Conservation (phyloP, 2,329 filamentous ascomycete species). For the Sarocladium oryzae region DNA sequence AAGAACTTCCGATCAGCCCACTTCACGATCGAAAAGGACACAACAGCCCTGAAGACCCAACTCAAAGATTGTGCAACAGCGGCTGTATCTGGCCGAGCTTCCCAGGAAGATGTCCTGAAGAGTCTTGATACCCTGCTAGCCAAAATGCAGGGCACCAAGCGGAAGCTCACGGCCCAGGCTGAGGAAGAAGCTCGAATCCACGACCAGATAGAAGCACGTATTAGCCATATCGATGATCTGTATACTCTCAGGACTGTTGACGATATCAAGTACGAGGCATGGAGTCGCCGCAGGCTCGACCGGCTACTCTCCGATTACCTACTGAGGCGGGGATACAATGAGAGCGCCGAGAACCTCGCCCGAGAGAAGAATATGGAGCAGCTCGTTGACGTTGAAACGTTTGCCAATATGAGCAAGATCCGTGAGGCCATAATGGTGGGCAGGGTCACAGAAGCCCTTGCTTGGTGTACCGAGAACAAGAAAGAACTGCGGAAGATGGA, state of each 20-base stretch:
- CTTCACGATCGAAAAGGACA: slow-evolving; percentile 67
- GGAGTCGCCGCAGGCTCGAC: slow-evolving; percentile 77
- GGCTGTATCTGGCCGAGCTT: slow-evolving; percentile 55
- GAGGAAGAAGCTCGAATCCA: slow-evolving; percentile 76
- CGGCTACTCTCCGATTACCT: slow-evolving; percentile 89
- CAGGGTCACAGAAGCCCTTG: slow-evolving; percentile 70
- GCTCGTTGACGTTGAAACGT: slow-evolving; percentile 83
- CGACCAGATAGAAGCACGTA: slow-evolving; percentile 66
- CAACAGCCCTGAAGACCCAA: slow-evolving; percentile 52
- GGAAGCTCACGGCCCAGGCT: slow-evolving; percentile 72
- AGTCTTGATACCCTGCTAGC: slow-evolving; percentile 79
- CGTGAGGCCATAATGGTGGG: slow-evolving; percentile 63
- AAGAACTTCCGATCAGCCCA: slow-evolving; percentile 90
- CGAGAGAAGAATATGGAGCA: slow-evolving; percentile 68
- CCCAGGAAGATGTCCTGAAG: slow-evolving; percentile 66
- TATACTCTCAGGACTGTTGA: slow-evolving; percentile 74
- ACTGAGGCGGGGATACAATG: slow-evolving; percentile 72
- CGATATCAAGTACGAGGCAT: slow-evolving; percentile 89
- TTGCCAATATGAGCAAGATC: slow-evolving; percentile 74
- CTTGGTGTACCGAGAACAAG: slow-evolving; percentile 92
- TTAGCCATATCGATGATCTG: slow-evolving; percentile 74
- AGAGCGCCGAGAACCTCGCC: slow-evolving; percentile 70
- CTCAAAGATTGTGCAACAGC: slow-evolving; percentile 60
- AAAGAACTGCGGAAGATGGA: slow-evolving; percentile 84
- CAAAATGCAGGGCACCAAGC: slow-evolving; percentile 79